These are phyloP conservation scores for Termitomyces sp. DNA, from an alignment of 768 basidiomycete species.

Conservation along the genomic window DNA sequence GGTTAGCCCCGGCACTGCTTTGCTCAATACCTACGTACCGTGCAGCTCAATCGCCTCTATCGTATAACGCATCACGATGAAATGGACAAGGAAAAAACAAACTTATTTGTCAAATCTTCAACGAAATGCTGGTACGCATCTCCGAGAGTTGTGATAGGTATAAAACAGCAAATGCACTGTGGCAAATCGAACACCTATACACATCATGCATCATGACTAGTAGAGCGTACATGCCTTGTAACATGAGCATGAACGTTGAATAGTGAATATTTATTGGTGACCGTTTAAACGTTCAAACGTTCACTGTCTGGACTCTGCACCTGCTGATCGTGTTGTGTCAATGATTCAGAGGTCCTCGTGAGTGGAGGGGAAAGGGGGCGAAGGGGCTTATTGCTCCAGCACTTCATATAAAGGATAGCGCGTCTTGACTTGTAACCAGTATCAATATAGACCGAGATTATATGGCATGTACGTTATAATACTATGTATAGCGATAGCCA, in stretches of 20 bases:
- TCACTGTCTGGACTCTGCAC: background rate
- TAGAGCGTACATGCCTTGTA: no score
- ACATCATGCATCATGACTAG: no score
- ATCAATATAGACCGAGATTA: no score
- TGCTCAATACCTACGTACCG: background rate
- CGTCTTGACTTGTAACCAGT: background rate
- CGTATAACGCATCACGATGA: background rate
- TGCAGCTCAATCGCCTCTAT: background rate
- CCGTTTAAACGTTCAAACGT: background rate
- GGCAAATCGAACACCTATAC: no score
- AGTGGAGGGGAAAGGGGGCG: background rate
- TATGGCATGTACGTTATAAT: no score
- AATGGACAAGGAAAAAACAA: background rate
- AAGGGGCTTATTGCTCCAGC: background rate
- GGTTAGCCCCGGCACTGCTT: background rate
- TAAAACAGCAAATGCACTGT: no score
- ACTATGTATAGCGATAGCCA: no score
- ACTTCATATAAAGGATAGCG: background rate
- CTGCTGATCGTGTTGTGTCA: background rate
- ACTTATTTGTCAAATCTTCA: background rate
- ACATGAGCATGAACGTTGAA: no score
- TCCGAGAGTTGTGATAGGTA: background rate
- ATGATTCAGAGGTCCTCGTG: background rate
- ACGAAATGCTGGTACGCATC: background rate
- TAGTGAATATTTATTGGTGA: no score